Percentiles rank a stretch among this genome's conserved stretches.
These are phyloP conservation scores for Scleroderma bovista DNA, from an alignment of 768 basidiomycete genomes.

Conservation along the genomic window DNA sequence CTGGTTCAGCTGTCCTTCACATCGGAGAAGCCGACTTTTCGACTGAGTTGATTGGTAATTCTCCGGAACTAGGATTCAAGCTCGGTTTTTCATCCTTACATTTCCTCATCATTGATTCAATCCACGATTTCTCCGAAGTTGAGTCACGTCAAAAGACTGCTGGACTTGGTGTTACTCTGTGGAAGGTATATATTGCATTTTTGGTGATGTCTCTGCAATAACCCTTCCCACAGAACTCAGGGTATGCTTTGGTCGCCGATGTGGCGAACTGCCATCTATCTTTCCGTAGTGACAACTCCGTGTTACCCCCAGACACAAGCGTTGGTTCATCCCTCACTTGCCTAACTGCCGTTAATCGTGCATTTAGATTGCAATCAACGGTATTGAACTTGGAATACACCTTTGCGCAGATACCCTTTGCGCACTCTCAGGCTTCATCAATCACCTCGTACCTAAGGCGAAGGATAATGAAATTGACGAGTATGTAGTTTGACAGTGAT, in stretches of 20 bases:
- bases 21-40: conserved; percentile 61
- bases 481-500: conserved; percentile 10
- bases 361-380: conserved; percentile 50
- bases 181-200: conserved; percentile 54
- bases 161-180: conserved; percentile 40
- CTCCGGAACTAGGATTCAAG: conserved; percentile 48
- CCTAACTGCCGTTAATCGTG: conserved; percentile 1
- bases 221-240: conserved; percentile 38
- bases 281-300: conserved; percentile 27
- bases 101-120: conserved; percentile 51
- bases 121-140: conserved; percentile 27
- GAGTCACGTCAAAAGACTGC: conserved; percentile 14
- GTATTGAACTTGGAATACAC: conserved; percentile 51
- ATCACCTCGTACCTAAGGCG: conserved; percentile 45
- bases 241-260: conserved; percentile 67
- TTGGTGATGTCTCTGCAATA: not conserved
- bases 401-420: conserved; percentile 75
- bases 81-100: conserved; percentile 45
- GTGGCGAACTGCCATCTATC: conserved; percentile 44
- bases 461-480: conserved; percentile 23
- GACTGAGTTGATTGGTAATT: conserved; percentile 69
- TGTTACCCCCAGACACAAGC: conserved; percentile 30
- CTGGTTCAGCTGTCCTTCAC: conserved; percentile 63
- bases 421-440: conserved; percentile 50
- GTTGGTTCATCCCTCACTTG: conserved; percentile 27